Conservation (phyloP, 2,329 filamentous ascomycete genomes). For the Colletotrichum navitas region DNA sequence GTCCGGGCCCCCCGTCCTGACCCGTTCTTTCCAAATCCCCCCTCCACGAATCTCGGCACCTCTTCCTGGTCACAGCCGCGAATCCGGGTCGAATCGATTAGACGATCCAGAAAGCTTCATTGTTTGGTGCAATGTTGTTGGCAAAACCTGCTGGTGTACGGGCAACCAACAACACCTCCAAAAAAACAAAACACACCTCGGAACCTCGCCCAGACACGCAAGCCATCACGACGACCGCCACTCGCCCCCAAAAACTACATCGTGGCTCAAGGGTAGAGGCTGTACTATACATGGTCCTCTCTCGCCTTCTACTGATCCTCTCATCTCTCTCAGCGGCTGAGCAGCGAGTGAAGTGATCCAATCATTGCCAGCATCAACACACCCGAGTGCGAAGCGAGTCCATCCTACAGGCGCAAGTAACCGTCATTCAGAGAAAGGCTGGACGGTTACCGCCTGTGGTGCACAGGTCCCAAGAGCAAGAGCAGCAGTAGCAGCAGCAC, state of each 20-base stretch:
- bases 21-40: neutral
- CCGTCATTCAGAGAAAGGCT: slow-evolving; percentile 13
- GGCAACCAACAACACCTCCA: slow-evolving; percentile 4
- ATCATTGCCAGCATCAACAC: slow-evolving; percentile 27
- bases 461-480: slow-evolving; percentile 12
- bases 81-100: slow-evolving; percentile 27
- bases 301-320: slow-evolving; percentile 19
- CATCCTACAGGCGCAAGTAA: slow-evolving; percentile 27
- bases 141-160: slow-evolving; percentile 9
- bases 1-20: slow-evolving; percentile 7
- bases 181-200: neutral
- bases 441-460: neutral
- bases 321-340: slow-evolving; percentile 33
- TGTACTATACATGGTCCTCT: slow-evolving; percentile 1
- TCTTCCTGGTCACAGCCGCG: slow-evolving; percentile 30
- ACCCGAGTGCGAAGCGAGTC: slow-evolving; percentile 28
- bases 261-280: slow-evolving; percentile 26
- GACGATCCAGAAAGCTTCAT: slow-evolving; percentile 36
- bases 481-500: neutral
- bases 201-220: slow-evolving; percentile 10
- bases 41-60: neutral
- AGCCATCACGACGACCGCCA: slow-evolving; percentile 15
- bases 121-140: slow-evolving; percentile 16
- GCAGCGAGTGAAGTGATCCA: slow-evolving; percentile 30
- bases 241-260: slow-evolving; percentile 3